These are phyloP conservation scores for Xylaria multiplex DNA, from an alignment of 2,329 filamentous ascomycete species.

Conservation along the genomic window DNA sequence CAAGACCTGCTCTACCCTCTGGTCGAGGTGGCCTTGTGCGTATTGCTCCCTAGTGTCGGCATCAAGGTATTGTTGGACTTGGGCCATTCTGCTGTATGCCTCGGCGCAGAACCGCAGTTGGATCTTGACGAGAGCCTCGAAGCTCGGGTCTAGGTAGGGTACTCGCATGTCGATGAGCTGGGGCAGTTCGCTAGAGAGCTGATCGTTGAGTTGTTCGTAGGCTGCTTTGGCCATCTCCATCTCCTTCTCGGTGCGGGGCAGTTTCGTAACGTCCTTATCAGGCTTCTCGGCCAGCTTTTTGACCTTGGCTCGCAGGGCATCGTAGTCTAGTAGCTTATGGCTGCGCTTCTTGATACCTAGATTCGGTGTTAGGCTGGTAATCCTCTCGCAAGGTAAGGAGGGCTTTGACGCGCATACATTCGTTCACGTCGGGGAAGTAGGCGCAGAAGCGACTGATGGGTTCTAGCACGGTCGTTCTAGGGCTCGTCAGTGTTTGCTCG, in stretches of 20 bases:
- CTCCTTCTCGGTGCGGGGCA: constrained; percentile 95
- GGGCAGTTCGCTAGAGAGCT: constrained; percentile 89
- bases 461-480: constrained; percentile 88
- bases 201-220: constrained; percentile 97
- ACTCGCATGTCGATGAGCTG: constrained; percentile 97
- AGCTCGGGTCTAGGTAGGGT: constrained; percentile 95
- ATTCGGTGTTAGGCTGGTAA: constrained; percentile 35
- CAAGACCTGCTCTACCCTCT: constrained; percentile 90
- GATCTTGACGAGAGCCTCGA: constrained; percentile 98
- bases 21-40: constrained; percentile 90
- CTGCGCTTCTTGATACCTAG: constrained; percentile 96
- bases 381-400: not conserved
- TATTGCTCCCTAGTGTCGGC: constrained; percentile 96
- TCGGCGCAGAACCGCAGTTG: constrained; percentile 97
- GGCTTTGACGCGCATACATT: constrained; percentile 68
- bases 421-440: constrained; percentile 99
- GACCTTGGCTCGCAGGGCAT: constrained; percentile 92
- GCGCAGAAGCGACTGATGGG: constrained; percentile 96
- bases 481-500: constrained; percentile 10
- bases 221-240: constrained; percentile 91
- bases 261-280: constrained; percentile 96
- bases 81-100: constrained; percentile 96
- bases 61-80: constrained; percentile 98
- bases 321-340: constrained; percentile 98
- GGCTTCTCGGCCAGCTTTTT: constrained; percentile 98